Evolutionary conservation across 1,284 basidiomycete genomes (phyloP).

Genomic region (Dichomitus squalens): DNA sequence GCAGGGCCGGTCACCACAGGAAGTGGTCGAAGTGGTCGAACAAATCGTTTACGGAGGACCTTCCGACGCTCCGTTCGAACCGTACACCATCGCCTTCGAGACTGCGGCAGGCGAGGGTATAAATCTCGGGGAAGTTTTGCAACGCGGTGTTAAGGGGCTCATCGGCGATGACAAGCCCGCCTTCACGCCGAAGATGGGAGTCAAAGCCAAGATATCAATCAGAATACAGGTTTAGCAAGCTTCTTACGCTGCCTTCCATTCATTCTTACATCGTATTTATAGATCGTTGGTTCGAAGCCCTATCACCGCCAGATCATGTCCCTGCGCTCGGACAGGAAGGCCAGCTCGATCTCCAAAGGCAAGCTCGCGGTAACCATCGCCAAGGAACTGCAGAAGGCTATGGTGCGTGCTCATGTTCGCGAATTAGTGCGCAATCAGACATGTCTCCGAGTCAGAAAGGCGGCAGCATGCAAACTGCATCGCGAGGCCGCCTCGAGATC

Average conservation of each 20-base stretch:
- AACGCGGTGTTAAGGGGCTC: background rate
- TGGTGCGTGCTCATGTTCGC: background rate
- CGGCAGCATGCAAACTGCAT: background rate
- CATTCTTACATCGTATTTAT: background rate
- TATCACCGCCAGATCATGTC: conserved; percentile 10
- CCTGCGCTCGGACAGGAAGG: background rate
- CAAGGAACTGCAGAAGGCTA: background rate
- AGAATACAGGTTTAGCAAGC: conserved; percentile 9
- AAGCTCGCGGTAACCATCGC: conserved; percentile 6
- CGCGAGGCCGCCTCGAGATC: background rate
- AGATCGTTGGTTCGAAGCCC: background rate
- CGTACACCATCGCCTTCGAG: background rate
- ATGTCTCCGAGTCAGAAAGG: background rate
- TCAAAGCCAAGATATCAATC: conserved; percentile 11
- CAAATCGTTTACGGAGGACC: too few species aligned
- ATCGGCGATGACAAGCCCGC: background rate
- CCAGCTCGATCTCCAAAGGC: background rate
- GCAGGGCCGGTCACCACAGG: too few species aligned
- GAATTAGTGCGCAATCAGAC: too few species aligned
- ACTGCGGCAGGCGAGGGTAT: background rate
- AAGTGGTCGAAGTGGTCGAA: too few species aligned
- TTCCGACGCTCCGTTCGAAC: too few species aligned
- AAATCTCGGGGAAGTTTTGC: background rate
- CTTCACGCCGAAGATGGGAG: background rate
- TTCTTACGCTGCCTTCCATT: background rate